Base-by-base conservation (phyloP, 2,329 filamentous ascomycete genomes). In the Diaporthe citri region DNA sequence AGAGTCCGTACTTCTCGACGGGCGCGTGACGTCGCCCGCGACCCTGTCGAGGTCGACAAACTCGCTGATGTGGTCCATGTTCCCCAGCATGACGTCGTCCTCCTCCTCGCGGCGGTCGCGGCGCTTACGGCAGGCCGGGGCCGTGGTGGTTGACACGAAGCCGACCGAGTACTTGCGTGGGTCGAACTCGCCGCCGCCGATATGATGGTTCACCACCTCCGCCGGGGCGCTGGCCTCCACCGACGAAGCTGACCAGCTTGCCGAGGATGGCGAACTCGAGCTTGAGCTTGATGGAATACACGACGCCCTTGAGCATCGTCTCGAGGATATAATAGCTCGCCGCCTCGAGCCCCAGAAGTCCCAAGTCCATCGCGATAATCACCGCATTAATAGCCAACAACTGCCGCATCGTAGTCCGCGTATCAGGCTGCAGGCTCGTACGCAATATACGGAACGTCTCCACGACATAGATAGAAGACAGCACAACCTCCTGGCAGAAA, bases 271-370 rank as follows among this genome's bases (percentile, higher is more conserved):
- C 62, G 3, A 74, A 67, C 52, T 74, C 72, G 4, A 74, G 43
- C 55, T 74, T 74, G 28, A 70, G 41, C 17, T 74, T 74, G 12
- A 74, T 70, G 2, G 60, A 57, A 15, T 74, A 74, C 9, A 74
- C 72, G n/a, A 74, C 72, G 46, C 72, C 72, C 34, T 74, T 74
- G 28, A 74, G 72, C 72, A 74, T 74, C 17, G 72, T 74, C 52
- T 74, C 72, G 31, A 74, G 72, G 41, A 74, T 70, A 12, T 74
- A 74, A 8, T 51, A 51, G 9, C 59, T 69, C 22, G 62, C 62
- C 8, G 72, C 60, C 62, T 74, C 72, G 9, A 74, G 22, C 1
- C 52, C 62, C 15, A 74, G 20, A 0, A 74, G 52, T 1, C 52
- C 72, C 15, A 74, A 20, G 41, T 74, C 72, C 72, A 74, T 69